Evolutionary conservation across 306 rosid genomes (phyloP), one percentile per base, ranked within the genome.

Genomic region (Inga laurina): DNA sequence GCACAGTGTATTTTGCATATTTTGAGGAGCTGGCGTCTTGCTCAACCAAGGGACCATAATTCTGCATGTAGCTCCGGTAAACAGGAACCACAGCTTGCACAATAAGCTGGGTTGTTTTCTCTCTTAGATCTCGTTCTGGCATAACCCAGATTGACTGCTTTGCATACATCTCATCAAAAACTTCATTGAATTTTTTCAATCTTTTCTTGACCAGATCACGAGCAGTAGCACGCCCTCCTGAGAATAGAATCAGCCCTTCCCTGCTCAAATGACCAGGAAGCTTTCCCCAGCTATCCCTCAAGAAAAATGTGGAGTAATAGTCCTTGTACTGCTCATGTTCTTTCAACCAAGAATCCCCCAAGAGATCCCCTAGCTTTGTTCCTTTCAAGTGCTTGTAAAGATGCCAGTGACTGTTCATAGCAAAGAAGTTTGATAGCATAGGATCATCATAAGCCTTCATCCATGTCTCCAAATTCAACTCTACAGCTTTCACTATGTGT

Each of bases 131-230:
- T 59, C 86, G 91, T 22, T 93, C 98, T 10, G 82, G 74, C 82
- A 94, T 75, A 80, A 91, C 74, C 99, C 99, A 97, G 62, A 75
- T 79, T 4, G 94, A 94, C 76, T 94, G 99, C 90, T 85, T 88
- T 62, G 85, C 68, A 76, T 81, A 91, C 98, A 97, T 92, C 76
- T 90, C 98, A 82, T 97, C 98, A 8, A 97, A 92, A 77, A 84
- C 89, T 86, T 94, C 98, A 72, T 94, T 96, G 90, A 96, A 96
- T 56, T 88, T 91, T 84, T 92, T 94, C 79, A 96, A 86, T 87
- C 98, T 93, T 88, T 97, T 90, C 91, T 97, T 97, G 82, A 97
- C 99, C 54, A 97, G 95, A 86, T 94, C 99, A 30, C 99, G 99
- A 32, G 99, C 99, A 57, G 99, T 97, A 45, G 99, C 99, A 2